Base-by-base conservation (phyloP, 192 early-diverging fungal species). In the Lobulomyces angularis region DNA sequence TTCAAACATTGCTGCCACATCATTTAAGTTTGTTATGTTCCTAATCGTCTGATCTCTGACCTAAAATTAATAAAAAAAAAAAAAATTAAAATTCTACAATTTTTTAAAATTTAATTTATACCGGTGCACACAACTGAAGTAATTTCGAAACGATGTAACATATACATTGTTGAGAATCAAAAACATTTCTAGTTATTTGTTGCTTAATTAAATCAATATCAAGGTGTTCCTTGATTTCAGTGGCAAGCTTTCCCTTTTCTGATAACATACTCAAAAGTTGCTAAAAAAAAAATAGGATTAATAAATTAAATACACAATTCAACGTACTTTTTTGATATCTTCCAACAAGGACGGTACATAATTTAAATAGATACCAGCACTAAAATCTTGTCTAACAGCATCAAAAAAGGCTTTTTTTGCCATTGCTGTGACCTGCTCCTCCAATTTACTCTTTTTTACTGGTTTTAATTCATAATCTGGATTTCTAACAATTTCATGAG, bases 401-500 rank as follows among this genome's bases (percentile, higher is more conserved):
- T 85, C 82, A 50, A 81, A 83, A 45, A 79, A 85, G 0, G 83
- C 83, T 45, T 70, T 71, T 2, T 63, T 69, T 24, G 80, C 77
- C 27, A 80, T 68, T 2, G 57, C 48, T 18, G 59, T 51, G 8
- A 88, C 73, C 31, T 59, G 51, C 7, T 58, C 58, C 38, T 79
- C 79, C 26, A 88, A 36, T 7, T 39, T 37, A 24, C 36, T 31
- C 21, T 52, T 45, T 49, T 59, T 51, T 17, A 48, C 46, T 16
- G 53, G 46, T 27, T 74, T 61, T 6, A 88, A 53, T 25, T 61
- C 57, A 43, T 83, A 84, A 17, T 79, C 65, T 1, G 85, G 77
- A 53, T 88, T 70, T 51, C 85, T 43, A 17, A 78, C 71, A 8
- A 88, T 43, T 50, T 88, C 85, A 52, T 88, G 85, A 0, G 81